Conservation (phyloP, 768 basidiomycete species). For the Boletus pseudo-olivaceus region DNA sequence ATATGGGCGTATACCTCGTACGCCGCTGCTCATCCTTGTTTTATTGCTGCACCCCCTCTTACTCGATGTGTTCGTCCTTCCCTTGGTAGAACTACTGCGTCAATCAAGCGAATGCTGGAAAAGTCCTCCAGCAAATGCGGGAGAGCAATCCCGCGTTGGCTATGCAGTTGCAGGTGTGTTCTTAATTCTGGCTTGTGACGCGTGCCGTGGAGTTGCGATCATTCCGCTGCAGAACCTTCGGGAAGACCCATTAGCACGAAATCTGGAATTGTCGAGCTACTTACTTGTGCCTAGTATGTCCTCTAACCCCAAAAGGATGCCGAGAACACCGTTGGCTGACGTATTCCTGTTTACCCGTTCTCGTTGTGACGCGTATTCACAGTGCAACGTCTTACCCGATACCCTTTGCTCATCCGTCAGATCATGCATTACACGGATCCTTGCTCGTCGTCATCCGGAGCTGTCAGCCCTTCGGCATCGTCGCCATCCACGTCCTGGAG, state of each 20-base stretch:
- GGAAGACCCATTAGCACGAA: constrained; percentile 73
- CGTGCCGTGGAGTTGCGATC: not conserved
- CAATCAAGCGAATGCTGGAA: constrained; percentile 78
- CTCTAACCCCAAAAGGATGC: not conserved
- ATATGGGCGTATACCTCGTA: constrained; percentile 81
- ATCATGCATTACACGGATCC: constrained; percentile 77
- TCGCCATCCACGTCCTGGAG: constrained; percentile 1
- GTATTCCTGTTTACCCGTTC: not conserved
- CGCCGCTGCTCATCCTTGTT: constrained; percentile 8
- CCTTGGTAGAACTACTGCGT: constrained; percentile 75
- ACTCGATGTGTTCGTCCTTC: not conserved
- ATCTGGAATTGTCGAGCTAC: constrained; percentile 87
- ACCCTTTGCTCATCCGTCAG: constrained; percentile 86
- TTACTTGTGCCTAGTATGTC: constrained; percentile 83
- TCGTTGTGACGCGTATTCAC: not conserved
- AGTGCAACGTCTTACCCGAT: constrained; percentile 97
- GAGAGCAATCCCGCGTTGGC: constrained; percentile 65
- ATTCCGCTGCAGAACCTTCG: constrained; percentile 54
- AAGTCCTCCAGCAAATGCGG: constrained; percentile 69
- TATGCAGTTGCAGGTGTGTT: constrained; percentile 59
- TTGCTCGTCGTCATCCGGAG: constrained; percentile 23
- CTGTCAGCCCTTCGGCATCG: not conserved
- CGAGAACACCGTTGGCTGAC: not conserved
- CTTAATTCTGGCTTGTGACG: constrained; percentile 2
- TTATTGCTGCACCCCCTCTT: not conserved